A percentile compares a stretch with the other conserved stretches of the same genome.
phyloP scores from a whole-genome alignment of 257 asterid genomes.

The Vinca minor region DNA sequence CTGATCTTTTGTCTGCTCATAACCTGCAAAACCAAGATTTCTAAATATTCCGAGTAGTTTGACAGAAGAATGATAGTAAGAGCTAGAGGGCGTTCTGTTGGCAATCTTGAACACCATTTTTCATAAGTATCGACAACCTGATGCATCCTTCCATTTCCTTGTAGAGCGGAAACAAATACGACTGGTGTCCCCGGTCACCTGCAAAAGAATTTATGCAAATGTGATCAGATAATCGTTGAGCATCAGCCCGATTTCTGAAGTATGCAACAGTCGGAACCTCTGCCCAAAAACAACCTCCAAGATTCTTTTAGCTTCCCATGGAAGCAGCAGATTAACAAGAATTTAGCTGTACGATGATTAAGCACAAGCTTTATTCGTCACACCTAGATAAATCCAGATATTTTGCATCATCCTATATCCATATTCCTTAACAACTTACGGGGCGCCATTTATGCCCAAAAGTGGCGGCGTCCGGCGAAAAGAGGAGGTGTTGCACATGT shows the following conservation, averaged over 20 bases:
- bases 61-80: neutral
- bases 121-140: constrained; percentile 71
- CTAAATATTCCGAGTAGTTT: no score
- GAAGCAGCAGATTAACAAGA: neutral
- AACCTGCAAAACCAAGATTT: constrained; percentile 52
- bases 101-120: constrained; percentile 78
- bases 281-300: neutral
- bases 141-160: constrained; percentile 59
- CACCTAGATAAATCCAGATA: neutral
- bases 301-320: neutral
- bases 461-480: neutral
- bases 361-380: neutral
- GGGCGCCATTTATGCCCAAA: neutral
- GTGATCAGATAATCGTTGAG: neutral
- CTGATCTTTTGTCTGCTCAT: constrained; percentile 93
- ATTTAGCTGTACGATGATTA: neutral
- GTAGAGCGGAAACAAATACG: constrained; percentile 84
- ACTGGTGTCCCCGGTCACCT: constrained; percentile 89
- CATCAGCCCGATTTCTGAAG: neutral
- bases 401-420: neutral
- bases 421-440: neutral
- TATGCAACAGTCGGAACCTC: neutral
- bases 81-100: constrained; percentile 35
- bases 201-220: constrained; percentile 14
- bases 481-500: no score